These are phyloP conservation scores for Piper longum DNA, from an alignment of 164 flowering plant genomes.

Conservation along the genomic window DNA sequence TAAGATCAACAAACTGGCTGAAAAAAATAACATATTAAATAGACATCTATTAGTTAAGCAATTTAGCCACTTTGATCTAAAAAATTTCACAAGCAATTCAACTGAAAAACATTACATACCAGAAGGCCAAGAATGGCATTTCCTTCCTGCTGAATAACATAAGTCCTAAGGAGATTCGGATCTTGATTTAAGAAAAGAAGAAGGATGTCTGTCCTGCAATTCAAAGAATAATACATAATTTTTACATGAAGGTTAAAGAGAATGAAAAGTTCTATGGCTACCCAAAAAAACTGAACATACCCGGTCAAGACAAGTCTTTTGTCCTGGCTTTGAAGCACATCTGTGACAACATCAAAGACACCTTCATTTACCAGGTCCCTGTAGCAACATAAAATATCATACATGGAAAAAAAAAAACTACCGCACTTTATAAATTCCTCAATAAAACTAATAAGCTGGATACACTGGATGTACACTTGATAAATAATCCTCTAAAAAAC, in stretches of 20 bases:
- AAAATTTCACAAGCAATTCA: background rate
- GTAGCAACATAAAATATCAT: conserved; percentile 5
- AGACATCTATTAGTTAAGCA: too few relatives aligned
- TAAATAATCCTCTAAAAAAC: background rate
- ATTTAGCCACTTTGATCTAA: background rate
- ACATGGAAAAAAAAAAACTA: too few relatives aligned
- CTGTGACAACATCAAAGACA: conserved; percentile 67
- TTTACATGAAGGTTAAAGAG: background rate
- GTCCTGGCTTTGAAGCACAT: conserved; percentile 65
- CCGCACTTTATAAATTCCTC: too few relatives aligned
- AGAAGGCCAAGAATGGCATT: conserved; percentile 63
- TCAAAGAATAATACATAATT: conserved; percentile 13
- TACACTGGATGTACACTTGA: background rate
- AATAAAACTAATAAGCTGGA: background rate
- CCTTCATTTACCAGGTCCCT: conserved; percentile 97
- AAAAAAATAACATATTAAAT: too few relatives aligned
- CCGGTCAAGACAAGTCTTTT: conserved; percentile 85
- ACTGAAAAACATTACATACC: conserved; percentile 31
- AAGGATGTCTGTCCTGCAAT: conserved; percentile 98
- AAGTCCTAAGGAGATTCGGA: conserved; percentile 69
- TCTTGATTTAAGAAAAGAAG: conserved; percentile 85
- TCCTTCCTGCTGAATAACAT: conserved; percentile 69
- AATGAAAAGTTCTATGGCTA: too few relatives aligned
- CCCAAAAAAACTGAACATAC: conserved; percentile 19
- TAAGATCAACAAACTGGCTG: too few relatives aligned